Conservation (phyloP, 2,329 filamentous ascomycete species). For the Verruconis gallopava region DNA sequence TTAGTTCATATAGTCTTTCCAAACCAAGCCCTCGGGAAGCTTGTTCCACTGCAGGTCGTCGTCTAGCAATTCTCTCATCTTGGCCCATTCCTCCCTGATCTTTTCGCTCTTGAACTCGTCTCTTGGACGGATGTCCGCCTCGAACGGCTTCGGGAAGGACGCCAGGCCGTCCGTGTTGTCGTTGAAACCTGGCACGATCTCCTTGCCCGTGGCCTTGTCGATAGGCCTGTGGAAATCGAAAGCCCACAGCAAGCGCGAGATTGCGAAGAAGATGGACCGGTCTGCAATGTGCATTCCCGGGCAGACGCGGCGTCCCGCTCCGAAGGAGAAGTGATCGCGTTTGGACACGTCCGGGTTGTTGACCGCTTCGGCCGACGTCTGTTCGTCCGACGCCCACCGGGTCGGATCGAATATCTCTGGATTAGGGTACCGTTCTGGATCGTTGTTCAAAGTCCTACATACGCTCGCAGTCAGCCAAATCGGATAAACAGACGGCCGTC, state of each 20-base stretch:
- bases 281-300: conserved; percentile 8
- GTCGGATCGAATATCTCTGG: background rate
- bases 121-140: conserved; percentile 40
- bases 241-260: conserved; percentile 7
- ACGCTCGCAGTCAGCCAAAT: too few relatives aligned
- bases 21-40: too few relatives aligned
- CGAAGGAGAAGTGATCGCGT: conserved; percentile 9
- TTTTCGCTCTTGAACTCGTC: conserved; percentile 31
- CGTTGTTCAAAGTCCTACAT: background rate
- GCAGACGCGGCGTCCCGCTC: conserved; percentile 7
- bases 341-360: background rate
- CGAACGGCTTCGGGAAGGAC: conserved; percentile 35
- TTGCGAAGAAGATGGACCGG: conserved; percentile 8
- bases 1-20: too few relatives aligned
- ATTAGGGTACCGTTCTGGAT: background rate
- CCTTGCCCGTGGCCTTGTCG: background rate
- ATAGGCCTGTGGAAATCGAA: conserved; percentile 9
- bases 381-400: too few relatives aligned
- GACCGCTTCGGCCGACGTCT: background rate
- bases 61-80: background rate
- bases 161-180: conserved; percentile 36
- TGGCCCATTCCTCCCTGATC: background rate
- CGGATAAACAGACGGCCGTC: too few relatives aligned
- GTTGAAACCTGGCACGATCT: conserved; percentile 43
- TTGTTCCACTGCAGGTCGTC: too few relatives aligned